phyloP scores from a whole-genome alignment of 148 eudicot species.

The Diospyros lotus region DNA sequence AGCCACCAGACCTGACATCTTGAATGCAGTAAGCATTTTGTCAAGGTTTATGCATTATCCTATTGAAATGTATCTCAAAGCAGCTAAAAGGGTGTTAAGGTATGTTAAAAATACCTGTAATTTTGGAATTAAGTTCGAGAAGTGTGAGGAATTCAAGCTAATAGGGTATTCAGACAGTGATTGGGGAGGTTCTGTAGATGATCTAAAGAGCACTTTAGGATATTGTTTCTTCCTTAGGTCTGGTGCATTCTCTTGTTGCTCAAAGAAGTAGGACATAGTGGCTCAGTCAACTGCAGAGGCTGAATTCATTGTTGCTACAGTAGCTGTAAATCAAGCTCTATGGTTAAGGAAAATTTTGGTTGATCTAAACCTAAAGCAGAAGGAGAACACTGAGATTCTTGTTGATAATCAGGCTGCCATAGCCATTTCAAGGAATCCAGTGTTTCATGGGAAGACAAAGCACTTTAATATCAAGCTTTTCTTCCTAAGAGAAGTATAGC shows the following conservation, averaged over 20 bases:
- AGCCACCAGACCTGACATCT: constrained; percentile 11
- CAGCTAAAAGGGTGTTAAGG: neutral
- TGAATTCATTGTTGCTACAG: too few relatives aligned
- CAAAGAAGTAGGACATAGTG: too few relatives aligned
- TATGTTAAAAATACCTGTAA: constrained; percentile 4
- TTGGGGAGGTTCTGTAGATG: too few relatives aligned
- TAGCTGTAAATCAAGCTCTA: too few relatives aligned
- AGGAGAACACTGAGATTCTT: neutral
- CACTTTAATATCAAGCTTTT: constrained; percentile 4
- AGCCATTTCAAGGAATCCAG: too few relatives aligned
- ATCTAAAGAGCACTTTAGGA: too few relatives aligned
- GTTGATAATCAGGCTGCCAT: neutral
- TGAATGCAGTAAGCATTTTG: constrained; percentile 10
- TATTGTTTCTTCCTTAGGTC: too few relatives aligned
- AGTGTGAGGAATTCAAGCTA: neutral
- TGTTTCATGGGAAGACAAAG: neutral
- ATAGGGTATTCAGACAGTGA: neutral
- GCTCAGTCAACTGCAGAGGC: too few relatives aligned
- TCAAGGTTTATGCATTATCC: constrained; percentile 11
- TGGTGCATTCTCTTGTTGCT: too few relatives aligned
- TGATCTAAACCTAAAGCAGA: neutral
- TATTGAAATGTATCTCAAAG: neutral
- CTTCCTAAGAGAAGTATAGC: neutral
- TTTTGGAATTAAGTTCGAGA: constrained; percentile 6
- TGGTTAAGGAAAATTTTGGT: neutral